Conservation (phyloP, 352 stramenopile species). For the Pythium dissotocum region DNA sequence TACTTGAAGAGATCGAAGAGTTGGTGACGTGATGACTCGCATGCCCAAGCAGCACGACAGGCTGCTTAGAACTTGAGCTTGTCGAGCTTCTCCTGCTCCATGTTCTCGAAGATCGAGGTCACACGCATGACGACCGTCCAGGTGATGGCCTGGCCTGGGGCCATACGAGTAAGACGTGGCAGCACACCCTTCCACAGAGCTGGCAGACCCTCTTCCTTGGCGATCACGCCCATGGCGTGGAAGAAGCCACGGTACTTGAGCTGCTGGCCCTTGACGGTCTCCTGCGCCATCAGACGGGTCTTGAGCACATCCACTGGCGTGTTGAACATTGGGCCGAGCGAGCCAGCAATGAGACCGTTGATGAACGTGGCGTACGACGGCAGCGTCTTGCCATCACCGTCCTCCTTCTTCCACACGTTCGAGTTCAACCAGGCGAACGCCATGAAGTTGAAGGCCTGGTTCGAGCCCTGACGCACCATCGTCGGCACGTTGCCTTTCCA, state of each 20-base stretch:
- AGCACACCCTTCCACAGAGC: constrained; percentile 97
- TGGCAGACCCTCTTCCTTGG: constrained; percentile 91
- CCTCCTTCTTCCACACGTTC: constrained; percentile 90
- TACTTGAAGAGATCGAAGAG: constrained; percentile 21
- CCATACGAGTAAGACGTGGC: constrained; percentile 94
- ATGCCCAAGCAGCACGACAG: neutral
- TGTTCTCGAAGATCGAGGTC: constrained; percentile 87
- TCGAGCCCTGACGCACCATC: constrained; percentile 96
- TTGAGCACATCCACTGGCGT: constrained; percentile 95
- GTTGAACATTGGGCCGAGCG: constrained; percentile 87
- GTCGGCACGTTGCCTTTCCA: constrained; percentile 97
- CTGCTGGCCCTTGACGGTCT: constrained; percentile 85
- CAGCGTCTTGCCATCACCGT: constrained; percentile 90
- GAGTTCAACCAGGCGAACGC: constrained; percentile 92
- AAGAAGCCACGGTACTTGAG: constrained; percentile 96
- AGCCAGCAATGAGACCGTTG: constrained; percentile 90
- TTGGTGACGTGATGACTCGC: neutral
- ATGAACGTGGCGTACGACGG: constrained; percentile 93
- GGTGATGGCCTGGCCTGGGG: constrained; percentile 97
- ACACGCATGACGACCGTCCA: constrained; percentile 91
- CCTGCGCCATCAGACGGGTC: constrained; percentile 91
- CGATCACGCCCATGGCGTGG: constrained; percentile 92
- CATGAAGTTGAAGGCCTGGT: constrained; percentile 99
- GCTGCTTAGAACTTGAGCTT: constrained; percentile 70
- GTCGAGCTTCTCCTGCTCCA: constrained; percentile 61